Conservation (phyloP, 2,329 filamentous ascomycete species). For the Trichophyton equinum region DNA sequence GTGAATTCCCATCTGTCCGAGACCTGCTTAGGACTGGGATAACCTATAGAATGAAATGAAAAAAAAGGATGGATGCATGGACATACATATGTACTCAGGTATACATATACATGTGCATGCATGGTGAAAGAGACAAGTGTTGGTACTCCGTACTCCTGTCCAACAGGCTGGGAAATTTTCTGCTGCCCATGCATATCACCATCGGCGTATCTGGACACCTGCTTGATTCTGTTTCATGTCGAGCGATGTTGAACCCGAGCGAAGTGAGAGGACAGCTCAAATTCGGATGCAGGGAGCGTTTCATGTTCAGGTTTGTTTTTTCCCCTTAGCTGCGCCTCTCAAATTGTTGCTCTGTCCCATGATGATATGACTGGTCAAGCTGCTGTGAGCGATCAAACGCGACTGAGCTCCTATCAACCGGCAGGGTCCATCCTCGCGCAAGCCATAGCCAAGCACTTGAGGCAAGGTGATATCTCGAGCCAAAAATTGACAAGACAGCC, state of each 20-base stretch:
- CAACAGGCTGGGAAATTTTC: background rate
- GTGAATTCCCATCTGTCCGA: background rate
- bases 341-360: background rate
- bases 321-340: background rate
- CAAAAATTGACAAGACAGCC: background rate
- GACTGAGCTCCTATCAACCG: background rate
- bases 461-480: background rate
- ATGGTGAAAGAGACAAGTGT: background rate
- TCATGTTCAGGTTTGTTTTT: background rate
- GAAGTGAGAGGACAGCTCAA: too few species aligned
- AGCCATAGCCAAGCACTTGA: too few species aligned
- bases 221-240: too few species aligned
- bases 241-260: too few species aligned
- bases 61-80: background rate
- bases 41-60: too few species aligned
- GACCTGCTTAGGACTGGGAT: background rate
- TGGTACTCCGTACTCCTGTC: too few species aligned
- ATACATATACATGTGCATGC: background rate
- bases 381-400: background rate
- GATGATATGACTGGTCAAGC: background rate
- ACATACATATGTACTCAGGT: background rate
- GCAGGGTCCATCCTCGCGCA: background rate
- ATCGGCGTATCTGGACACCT: too few species aligned
- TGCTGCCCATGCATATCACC: background rate
- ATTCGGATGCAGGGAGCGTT: background rate